Percentiles rank a stretch among this genome's conserved stretches.
Evolutionary conservation across 208 protist genomes (phyloP).

Genomic region (Acanthamoeba culbertsoni): DNA sequence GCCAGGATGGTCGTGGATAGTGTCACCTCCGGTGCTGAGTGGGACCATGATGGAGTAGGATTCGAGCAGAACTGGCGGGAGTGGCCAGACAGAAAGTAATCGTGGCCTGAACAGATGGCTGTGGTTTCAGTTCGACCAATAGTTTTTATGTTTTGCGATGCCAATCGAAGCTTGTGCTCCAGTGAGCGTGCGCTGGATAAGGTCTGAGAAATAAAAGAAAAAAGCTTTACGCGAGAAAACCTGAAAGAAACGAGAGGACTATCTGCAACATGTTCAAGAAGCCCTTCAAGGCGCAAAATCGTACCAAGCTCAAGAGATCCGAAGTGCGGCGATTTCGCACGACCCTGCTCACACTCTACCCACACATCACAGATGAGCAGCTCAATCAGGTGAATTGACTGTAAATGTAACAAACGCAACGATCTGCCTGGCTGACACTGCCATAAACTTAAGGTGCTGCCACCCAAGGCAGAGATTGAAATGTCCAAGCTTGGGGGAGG

Average conservation of each 20-base stretch:
- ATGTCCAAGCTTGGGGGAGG: background rate
- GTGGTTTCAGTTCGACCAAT: too few species aligned
- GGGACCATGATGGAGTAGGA: background rate
- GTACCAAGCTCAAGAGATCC: background rate
- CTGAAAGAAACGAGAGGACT: too few species aligned
- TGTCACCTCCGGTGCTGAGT: background rate
- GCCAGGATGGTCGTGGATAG: background rate
- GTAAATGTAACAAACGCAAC: background rate
- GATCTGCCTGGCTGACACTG: too few species aligned
- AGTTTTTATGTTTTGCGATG: too few species aligned
- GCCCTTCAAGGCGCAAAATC: background rate
- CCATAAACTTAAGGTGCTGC: constrained; percentile 2
- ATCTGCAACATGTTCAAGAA: constrained; percentile 51
- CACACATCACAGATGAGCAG: constrained; percentile 6
- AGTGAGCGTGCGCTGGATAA: too few species aligned
- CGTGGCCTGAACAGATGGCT: too few species aligned
- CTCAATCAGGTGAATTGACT: background rate
- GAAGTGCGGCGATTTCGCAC: background rate
- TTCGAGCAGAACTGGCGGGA: background rate
- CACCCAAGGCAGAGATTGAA: background rate
- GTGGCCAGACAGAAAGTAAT: background rate
- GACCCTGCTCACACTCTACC: background rate
- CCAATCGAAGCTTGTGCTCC: too few species aligned
- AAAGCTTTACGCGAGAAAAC: too few species aligned
- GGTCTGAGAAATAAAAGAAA: too few species aligned